Base-by-base conservation (phyloP, 257 asterid species). In the Avicennia marina region DNA sequence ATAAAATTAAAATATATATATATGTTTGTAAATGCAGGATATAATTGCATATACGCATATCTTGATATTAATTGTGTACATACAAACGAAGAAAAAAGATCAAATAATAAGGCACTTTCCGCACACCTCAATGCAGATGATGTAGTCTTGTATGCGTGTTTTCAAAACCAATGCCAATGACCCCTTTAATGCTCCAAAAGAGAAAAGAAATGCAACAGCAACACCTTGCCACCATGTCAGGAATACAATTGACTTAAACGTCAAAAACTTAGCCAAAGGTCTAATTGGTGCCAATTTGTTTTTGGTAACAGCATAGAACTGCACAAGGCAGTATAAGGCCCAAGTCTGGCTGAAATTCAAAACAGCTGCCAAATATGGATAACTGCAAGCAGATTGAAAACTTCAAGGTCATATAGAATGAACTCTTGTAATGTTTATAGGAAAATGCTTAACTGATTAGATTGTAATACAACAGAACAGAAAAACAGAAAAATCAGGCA, bases 141-240 rank as follows among this genome's bases (percentile, higher is more conserved):
- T 83, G 61, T 88, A 88, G 70, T 91, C 97, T 66, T 88, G 97
- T 67, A 91, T 83, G 46, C 95, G 84, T 56, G 94, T 69, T 74
- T 88, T 81, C 75, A 93, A 53, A 47, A 77, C 87, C 75, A 76
- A 80, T 0, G 90, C 97, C 73, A 93, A 65, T 17, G 88, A 71
- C 42, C 98, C 98, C 73, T 78, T 73, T 65, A 93, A 78, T 52
- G 97, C 87, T 70, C 98, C 98, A 58, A 89, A 69, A 16, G 97
- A 86, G 67, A 89, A 80, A 48, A 93, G 95, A 68, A 88, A 91
- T 13, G 98, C 97, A 70, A 91, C 89, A 32, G 81, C 89, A 50
- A 88, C 53, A 49, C 98, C 98, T 88, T 91, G 97, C 98, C 97
- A 91, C 98, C 98, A 91, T 19, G 98, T 91, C 72, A 88, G 64